Base-by-base conservation (phyloP, 129 eudicot genomes). In the Centrapalus pauciflorus region DNA sequence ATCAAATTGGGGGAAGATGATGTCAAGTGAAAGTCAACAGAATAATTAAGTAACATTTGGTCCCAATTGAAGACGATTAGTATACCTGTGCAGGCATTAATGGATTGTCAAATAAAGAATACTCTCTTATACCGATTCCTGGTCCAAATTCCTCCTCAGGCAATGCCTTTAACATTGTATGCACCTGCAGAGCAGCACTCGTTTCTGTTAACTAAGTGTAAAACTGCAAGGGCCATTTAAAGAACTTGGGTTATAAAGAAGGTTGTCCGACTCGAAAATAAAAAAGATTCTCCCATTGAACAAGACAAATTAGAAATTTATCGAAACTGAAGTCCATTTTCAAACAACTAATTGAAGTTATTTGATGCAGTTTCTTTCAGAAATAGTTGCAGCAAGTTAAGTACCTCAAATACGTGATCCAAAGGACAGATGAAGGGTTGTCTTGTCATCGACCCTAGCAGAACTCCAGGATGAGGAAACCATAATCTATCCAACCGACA, bases 401-500 rank as follows among this genome's bases (percentile, higher is more conserved):
- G 21, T 88, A 92, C 98, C 96, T 92, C 98, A 48, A 92, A 92
- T 25, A 88, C 98, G 71, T 88, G 98, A 79, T 88, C 96, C 79
- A 92, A 58, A 64, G 96, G 98, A 55, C 98, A 92, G 21, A 92
- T 21, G 69, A 92, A 88, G 17, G 96, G 98, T 29, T 88, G 96
- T 77, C 91, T 79, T 34, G 98, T 88, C 85, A 92, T 70, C 7
- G 96, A 64, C 65, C 96, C 96, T 40, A n/a, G 37, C 58, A 92
- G 71, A 65, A 83, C 72, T 64, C 96, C 98, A 51, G 98, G 98
- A 88, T 92, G 98, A 55, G 89, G 85, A 74, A 88, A 92, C 98
- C 98, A 92, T 72, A 92, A 80, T 80, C 98, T 81, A 86, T 92
- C 98, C 79, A 92, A 80, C 89, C 98, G 85, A 95, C 98, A 92